A percentile compares a stretch with the other conserved stretches of the same genome.
These are phyloP conservation scores for Hypholoma sublateritium DNA, from an alignment of 768 basidiomycete genomes.

Conservation along the genomic window DNA sequence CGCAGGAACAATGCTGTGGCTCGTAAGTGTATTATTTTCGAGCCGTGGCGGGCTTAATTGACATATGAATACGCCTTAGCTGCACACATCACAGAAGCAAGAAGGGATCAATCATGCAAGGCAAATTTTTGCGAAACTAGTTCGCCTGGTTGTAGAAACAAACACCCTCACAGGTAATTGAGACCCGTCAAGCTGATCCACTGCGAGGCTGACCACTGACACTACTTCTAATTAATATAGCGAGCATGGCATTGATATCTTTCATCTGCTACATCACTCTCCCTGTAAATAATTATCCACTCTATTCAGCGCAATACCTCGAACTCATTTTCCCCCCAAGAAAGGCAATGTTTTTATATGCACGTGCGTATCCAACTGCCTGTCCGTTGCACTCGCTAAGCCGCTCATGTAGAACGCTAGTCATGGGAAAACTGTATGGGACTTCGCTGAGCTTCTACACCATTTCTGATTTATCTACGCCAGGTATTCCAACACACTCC, in stretches of 20 bases:
- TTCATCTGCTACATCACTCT: slow-evolving; percentile 10
- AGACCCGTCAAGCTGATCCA: background rate
- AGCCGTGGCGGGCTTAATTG: background rate
- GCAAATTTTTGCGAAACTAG: slow-evolving; percentile 9
- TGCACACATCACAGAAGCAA: background rate
- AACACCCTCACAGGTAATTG: slow-evolving; percentile 9
- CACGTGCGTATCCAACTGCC: slow-evolving; percentile 1
- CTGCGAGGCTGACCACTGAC: background rate
- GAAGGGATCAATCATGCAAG: slow-evolving; percentile 4
- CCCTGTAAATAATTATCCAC: background rate
- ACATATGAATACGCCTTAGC: background rate
- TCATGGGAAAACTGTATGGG: slow-evolving; percentile 7
- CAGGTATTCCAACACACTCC: slow-evolving; percentile 12
- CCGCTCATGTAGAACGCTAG: background rate
- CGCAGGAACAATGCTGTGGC: slow-evolving; percentile 11
- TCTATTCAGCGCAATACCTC: background rate
- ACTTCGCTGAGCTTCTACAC: background rate
- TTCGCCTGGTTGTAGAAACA: slow-evolving; percentile 9
- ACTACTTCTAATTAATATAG: background rate
- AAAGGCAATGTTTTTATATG: slow-evolving; percentile 4
- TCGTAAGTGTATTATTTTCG: slow-evolving; percentile 5
- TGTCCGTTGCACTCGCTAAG: background rate
- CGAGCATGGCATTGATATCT: slow-evolving; percentile 9
- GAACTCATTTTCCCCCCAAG: background rate
- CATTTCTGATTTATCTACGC: background rate